Percentiles rank a stretch among this genome's conserved stretches.
Evolutionary conservation across 352 stramenopile genomes (phyloP).

Genomic region (Phytopythium ostracodes): DNA sequence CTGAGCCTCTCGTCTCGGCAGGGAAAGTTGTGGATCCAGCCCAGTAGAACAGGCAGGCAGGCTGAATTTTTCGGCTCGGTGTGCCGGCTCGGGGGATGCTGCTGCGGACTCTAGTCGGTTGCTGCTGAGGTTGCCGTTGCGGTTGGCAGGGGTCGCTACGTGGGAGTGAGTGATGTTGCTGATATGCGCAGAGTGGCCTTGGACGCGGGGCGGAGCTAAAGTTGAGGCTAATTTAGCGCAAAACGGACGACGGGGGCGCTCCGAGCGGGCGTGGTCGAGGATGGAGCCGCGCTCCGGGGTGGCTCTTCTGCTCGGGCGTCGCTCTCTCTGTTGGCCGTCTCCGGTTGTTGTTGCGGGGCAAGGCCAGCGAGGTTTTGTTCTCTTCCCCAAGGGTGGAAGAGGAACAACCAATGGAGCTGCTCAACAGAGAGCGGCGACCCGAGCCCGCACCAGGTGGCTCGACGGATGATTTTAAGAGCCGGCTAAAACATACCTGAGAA

Average conservation of each 20-base stretch:
- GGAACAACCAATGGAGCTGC: neutral
- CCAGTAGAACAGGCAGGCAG: too few relatives aligned
- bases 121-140: neutral
- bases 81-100: too few relatives aligned
- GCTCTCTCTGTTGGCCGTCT: neutral
- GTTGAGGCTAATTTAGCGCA: constrained; percentile 1
- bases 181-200: neutral
- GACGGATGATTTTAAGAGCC: neutral
- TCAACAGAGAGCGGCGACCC: too few relatives aligned
- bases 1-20: too few relatives aligned
- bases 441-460: too few relatives aligned
- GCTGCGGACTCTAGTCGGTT: too few relatives aligned
- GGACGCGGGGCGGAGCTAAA: neutral
- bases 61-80: neutral
- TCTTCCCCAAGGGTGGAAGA: neutral
- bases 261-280: too few relatives aligned
- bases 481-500: neutral
- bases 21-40: neutral
- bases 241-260: neutral
- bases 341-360: too few relatives aligned
- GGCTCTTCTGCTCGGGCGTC: neutral
- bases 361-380: neutral
- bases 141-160: neutral
- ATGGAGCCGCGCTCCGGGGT: neutral
- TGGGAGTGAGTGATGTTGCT: neutral